Base-by-base conservation (phyloP, 352 stramenopile genomes). In the Hyaloperonospora arabidopsidis region DNA sequence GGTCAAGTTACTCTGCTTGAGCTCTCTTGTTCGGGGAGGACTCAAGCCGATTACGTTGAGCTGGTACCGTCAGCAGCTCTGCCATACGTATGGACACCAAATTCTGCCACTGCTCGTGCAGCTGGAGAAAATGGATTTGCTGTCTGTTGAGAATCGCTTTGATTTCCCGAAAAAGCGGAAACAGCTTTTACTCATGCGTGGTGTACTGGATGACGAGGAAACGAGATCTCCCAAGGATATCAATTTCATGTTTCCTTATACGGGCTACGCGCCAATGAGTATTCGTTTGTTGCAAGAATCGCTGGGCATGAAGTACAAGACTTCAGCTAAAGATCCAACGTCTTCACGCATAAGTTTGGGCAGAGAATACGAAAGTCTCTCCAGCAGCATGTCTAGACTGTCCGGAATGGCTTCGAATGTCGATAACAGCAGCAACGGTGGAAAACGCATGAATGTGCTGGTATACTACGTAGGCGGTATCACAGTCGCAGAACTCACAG, bases 181-280 rank as follows among this genome's bases (percentile, higher is more conserved):
- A 32, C 67, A 70, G 23, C 52, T 80, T 1, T 49, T 65, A 19
- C 52, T 80, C 0, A 76, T 76, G 65, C 56, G 60, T 32, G 70
- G 62, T 21, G 59, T 55, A 2, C 49, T 78, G 39, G 68, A 84
- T n/a, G 75, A 81, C 8, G 68, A 85, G 15, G 75, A 84, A 34
- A 78, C 72, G 7, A 58, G 59, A 47, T 38, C 60, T 23, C 72
- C 77, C 2, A 62, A 40, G 2, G 79, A 95, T 41, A 92, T 95
- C 46, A 67, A 86, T 50, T 92, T 89, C 32, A 89, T 95, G 79
- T 92, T 92, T 43, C 76, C 82, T 1, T 91, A 87, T 59, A 91
- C 77, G 6, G 82, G 84, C 2, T 93, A 93, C 46, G 84, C 84
- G 4, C 81, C 83, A 7, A 79, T 95, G 69, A 92, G 80, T 54